Percentiles rank a stretch among this genome's conserved stretches.
These are phyloP conservation scores for sorghum (Sorghum bicolor) DNA, from an alignment of 176 grass and related monocot species.

Conservation along the genomic window DNA sequence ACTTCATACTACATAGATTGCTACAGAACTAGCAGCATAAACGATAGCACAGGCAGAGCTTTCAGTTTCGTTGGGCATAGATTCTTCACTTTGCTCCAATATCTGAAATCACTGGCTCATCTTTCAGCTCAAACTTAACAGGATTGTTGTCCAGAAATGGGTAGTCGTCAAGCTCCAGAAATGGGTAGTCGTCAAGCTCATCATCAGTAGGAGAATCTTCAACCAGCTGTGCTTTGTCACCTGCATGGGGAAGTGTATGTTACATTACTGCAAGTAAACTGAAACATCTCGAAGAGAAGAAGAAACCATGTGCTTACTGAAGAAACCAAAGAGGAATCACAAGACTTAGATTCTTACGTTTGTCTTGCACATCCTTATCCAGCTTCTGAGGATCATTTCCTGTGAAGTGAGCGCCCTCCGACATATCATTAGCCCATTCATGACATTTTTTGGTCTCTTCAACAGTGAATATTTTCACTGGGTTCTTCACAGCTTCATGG, in stretches of 20 bases:
- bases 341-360: constrained; percentile 35
- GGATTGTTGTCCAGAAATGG: constrained; percentile 38
- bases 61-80: neutral
- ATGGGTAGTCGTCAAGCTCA: constrained; percentile 22
- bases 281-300: neutral
- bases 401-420: constrained; percentile 40
- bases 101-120: neutral
- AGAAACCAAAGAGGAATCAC: constrained; percentile 16
- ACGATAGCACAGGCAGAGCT: neutral
- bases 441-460: constrained; percentile 40
- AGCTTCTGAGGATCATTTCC: constrained; percentile 50
- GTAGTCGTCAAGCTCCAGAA: constrained; percentile 21
- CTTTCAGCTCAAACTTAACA: constrained; percentile 45
- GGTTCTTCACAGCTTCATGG: constrained; percentile 34
- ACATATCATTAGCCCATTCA: constrained; percentile 62
- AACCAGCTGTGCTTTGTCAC: constrained; percentile 23
- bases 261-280: neutral
- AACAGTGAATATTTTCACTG: constrained; percentile 32
- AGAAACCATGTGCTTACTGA: neutral
- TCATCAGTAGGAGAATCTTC: constrained; percentile 22
- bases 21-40: neutral
- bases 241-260: constrained; percentile 24
- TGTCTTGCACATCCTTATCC: constrained; percentile 35
- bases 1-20: neutral
- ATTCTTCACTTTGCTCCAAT: constrained; percentile 23